Evolutionary conservation across 805 yeast genomes (phyloP).

Genomic region (Phaffomyces thermotolerans): DNA sequence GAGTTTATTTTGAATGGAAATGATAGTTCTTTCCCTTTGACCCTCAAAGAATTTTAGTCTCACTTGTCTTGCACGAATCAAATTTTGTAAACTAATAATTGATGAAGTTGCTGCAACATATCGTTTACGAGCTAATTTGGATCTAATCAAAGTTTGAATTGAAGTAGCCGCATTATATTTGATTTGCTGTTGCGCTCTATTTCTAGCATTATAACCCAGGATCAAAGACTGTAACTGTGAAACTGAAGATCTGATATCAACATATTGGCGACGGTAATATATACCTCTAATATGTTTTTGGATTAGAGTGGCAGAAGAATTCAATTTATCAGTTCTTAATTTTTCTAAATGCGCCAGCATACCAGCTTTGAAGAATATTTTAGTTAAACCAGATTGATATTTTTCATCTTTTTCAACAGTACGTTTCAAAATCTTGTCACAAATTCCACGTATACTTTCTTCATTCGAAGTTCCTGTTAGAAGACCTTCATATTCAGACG

Average conservation of each 20-base stretch:
- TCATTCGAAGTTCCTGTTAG: constrained; percentile 45
- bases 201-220: constrained; percentile 59
- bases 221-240: constrained; percentile 49
- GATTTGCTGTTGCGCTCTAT: constrained; percentile 43
- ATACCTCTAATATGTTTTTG: constrained; percentile 75
- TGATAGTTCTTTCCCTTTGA: constrained; percentile 57
- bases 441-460: constrained; percentile 54
- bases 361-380: constrained; percentile 94
- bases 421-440: constrained; percentile 56
- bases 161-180: constrained; percentile 56
- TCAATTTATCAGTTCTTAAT: constrained; percentile 70
- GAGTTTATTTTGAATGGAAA: constrained; percentile 62
- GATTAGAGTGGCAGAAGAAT: constrained; percentile 70
- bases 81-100: constrained; percentile 41
- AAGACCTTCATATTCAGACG: constrained; percentile 59
- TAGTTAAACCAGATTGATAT: constrained; percentile 87
- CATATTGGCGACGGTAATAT: constrained; percentile 54
- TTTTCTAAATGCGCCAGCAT: constrained; percentile 89
- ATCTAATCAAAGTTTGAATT: constrained; percentile 65
- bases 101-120: constrained; percentile 22
- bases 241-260: constrained; percentile 47
- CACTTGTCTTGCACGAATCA: constrained; percentile 42
- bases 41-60: constrained; percentile 45
- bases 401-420: constrained; percentile 60
- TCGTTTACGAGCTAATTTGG: constrained; percentile 39